Conservation (phyloP, 768 basidiomycete species). For the Phlebiopsis gigantea region DNA sequence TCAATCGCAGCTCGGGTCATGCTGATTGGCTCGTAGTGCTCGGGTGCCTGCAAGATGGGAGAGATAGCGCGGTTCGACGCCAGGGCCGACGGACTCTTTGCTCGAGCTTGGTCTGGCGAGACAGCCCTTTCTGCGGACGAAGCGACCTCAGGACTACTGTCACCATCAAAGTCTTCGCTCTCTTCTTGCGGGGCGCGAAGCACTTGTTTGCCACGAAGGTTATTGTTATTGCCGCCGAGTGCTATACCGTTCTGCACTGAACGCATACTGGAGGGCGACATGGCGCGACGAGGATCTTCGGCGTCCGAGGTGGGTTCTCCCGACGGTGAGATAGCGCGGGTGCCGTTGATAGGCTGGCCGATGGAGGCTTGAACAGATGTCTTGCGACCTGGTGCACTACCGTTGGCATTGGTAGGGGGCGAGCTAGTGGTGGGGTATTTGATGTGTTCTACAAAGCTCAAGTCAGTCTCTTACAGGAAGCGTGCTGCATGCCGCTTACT, state of each 20-base stretch:
- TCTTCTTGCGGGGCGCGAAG: constrained; percentile 43
- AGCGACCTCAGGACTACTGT: constrained; percentile 36
- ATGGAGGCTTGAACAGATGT: constrained; percentile 34
- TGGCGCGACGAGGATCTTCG: constrained; percentile 60
- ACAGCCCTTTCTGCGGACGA: constrained; percentile 39
- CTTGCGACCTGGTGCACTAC: constrained; percentile 41
- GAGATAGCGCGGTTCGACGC: constrained; percentile 53
- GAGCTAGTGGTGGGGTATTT: constrained; percentile 78
- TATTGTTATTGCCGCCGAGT: constrained; percentile 33
- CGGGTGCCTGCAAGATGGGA: constrained; percentile 32
- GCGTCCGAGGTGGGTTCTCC: constrained; percentile 36
- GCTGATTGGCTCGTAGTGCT: constrained; percentile 37
- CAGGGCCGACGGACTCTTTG: constrained; percentile 54
- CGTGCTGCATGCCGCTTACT: constrained; percentile 50
- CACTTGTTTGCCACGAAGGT: constrained; percentile 47
- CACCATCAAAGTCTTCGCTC: constrained; percentile 46
- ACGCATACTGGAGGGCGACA: constrained; percentile 55
- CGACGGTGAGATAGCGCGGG: constrained; percentile 65
- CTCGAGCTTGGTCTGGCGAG: constrained; percentile 50
- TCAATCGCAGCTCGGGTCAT: constrained; percentile 52
- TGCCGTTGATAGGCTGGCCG: constrained; percentile 28
- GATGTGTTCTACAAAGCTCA: constrained; percentile 63
- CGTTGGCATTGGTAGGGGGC: constrained; percentile 25
- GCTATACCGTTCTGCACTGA: constrained; percentile 41
- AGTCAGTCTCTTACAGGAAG: background rate